Conservation (phyloP, 257 asterid species). For the Penstemon barbatus region DNA sequence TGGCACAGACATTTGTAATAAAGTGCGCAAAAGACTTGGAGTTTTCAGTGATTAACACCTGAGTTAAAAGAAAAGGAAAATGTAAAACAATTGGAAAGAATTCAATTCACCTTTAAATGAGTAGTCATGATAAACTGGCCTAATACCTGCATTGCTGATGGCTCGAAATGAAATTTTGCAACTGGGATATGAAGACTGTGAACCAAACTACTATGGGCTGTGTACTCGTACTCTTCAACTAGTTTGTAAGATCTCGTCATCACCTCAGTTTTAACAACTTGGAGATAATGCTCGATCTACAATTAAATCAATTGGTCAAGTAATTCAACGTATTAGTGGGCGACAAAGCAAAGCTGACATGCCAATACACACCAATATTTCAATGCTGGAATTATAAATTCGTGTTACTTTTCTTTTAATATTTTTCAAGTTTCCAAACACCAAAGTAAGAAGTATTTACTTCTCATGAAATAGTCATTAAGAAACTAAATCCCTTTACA, state of each 20-base stretch:
- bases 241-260: slow-evolving; percentile 75
- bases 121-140: slow-evolving; percentile 11
- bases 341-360: slow-evolving; percentile 8
- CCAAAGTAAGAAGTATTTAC: neutral
- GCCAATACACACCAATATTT: neutral
- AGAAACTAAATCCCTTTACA: neutral
- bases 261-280: slow-evolving; percentile 93
- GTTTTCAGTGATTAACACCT: slow-evolving; percentile 77
- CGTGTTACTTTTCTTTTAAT: neutral
- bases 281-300: slow-evolving; percentile 97
- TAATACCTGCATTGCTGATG: slow-evolving; percentile 90
- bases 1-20: slow-evolving; percentile 79
- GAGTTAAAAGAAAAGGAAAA: slow-evolving; percentile 20
- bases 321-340: neutral
- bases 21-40: slow-evolving; percentile 84
- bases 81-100: slow-evolving; percentile 17
- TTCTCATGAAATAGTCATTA: neutral
- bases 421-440: too few relatives aligned
- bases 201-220: slow-evolving; percentile 91
- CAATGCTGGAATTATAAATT: neutral
- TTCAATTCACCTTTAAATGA: neutral
- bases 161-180: slow-evolving; percentile 84
- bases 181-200: slow-evolving; percentile 80
- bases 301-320: slow-evolving; percentile 18
- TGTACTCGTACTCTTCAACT: slow-evolving; percentile 89